Conservation (phyloP, 129 eudicot genomes). For the Artemisia annua region DNA sequence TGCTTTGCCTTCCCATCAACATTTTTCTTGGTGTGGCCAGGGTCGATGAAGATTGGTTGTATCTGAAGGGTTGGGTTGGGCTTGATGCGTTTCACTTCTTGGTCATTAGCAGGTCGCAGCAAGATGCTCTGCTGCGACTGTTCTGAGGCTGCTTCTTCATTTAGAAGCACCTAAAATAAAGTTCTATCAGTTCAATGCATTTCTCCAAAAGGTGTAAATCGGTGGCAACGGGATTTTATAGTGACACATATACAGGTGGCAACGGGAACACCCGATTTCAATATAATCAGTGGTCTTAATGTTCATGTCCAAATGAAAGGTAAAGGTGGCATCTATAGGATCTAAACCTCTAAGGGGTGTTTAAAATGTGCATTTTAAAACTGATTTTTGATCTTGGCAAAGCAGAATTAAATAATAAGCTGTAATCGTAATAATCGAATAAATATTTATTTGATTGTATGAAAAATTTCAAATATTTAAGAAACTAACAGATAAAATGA, state of each 20-base stretch:
- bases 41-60: conserved; percentile 85
- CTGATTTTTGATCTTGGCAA: neutral
- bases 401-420: no score
- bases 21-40: conserved; percentile 58
- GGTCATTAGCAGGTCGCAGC: conserved; percentile 59
- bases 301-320: no score
- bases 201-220: no score
- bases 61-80: conserved; percentile 79
- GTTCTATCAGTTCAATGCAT: conserved; percentile 1
- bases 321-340: no score
- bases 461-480: no score
- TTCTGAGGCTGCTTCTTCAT: conserved; percentile 71
- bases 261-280: neutral
- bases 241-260: neutral
- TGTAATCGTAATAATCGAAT: no score
- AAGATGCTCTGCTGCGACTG: conserved; percentile 59
- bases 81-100: conserved; percentile 72
- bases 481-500: no score
- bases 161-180: conserved; percentile 62
- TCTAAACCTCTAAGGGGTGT: no score
- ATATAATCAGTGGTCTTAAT: neutral
- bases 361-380: neutral
- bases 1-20: conserved; percentile 30
- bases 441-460: no score
- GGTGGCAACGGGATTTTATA: no score